Evolutionary conservation across 1,139 yeast genomes (phyloP).

Genomic region (Torulaspora globosa): DNA sequence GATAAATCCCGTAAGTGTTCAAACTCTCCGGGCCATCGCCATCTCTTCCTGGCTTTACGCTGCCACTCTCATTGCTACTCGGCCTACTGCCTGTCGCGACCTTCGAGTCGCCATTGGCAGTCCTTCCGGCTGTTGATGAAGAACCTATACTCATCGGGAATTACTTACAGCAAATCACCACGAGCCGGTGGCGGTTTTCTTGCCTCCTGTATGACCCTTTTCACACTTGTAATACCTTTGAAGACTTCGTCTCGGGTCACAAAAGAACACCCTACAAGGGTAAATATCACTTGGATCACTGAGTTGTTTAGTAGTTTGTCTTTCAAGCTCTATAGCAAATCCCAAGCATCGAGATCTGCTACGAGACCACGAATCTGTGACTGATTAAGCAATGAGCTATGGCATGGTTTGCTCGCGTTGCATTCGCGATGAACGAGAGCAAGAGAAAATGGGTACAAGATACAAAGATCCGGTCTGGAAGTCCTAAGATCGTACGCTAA

Average conservation of each 20-base stretch:
- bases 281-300: background rate
- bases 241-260: conserved; percentile 7
- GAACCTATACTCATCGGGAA: background rate
- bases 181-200: background rate
- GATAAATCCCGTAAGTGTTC: conserved; percentile 31
- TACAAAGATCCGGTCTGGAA: background rate
- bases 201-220: background rate
- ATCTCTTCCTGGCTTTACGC: background rate
- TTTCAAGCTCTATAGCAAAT: background rate
- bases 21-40: conserved; percentile 6
- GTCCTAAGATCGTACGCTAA: background rate
- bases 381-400: background rate
- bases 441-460: background rate
- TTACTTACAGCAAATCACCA: background rate
- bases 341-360: background rate
- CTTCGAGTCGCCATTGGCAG: background rate
- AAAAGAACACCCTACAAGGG: background rate
- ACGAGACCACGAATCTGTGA: background rate
- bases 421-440: background rate
- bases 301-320: background rate
- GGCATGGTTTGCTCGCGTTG: background rate
- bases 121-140: background rate
- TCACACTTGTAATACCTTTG: background rate
- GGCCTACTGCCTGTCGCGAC: background rate
- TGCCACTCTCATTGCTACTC: background rate